phyloP scores from a whole-genome alignment of 129 eudicot species.

The Helianthus tuberosus region DNA sequence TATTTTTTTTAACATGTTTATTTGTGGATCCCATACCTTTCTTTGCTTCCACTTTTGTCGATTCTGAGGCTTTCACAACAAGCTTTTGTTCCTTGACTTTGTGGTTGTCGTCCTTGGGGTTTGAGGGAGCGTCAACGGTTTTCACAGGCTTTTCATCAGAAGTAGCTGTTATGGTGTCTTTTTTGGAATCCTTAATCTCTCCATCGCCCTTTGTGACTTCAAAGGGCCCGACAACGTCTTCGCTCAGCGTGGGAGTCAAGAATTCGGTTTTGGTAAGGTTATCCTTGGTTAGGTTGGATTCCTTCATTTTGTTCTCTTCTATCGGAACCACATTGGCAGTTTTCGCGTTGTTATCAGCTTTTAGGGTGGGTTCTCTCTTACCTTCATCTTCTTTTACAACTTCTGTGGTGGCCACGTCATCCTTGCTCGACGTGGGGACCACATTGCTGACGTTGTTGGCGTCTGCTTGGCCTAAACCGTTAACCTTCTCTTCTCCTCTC shows the following conservation, averaged over 20 bases:
- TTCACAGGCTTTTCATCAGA: conserved; percentile 2
- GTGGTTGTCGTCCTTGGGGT: background rate
- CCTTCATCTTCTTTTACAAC: conserved; percentile 21
- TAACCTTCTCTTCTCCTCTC: conserved; percentile 21
- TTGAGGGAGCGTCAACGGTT: conserved; percentile 17
- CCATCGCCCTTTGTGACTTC: background rate
- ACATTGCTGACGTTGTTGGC: background rate
- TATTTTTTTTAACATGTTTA: background rate
- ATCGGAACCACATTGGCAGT: conserved; percentile 9
- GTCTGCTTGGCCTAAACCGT: background rate
- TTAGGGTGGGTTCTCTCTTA: conserved; percentile 20
- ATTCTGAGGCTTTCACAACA: conserved; percentile 16
- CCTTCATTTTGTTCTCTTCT: conserved; percentile 3
- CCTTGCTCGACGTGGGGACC: conserved; percentile 12
- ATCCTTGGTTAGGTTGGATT: background rate
- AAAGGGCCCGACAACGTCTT: conserved; percentile 5
- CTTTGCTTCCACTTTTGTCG: conserved; percentile 26
- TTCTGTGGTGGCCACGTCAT: background rate
- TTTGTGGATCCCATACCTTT: conserved; percentile 24
- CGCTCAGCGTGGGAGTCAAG: conserved; percentile 23
- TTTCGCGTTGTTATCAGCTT: background rate
- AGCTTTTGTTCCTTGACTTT: conserved; percentile 16
- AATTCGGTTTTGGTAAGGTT: conserved; percentile 19
- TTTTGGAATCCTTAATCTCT: conserved; percentile 10
- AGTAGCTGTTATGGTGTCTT: background rate